Conservation (phyloP, 1,284 basidiomycete genomes). For the Inonotus obliquus region DNA sequence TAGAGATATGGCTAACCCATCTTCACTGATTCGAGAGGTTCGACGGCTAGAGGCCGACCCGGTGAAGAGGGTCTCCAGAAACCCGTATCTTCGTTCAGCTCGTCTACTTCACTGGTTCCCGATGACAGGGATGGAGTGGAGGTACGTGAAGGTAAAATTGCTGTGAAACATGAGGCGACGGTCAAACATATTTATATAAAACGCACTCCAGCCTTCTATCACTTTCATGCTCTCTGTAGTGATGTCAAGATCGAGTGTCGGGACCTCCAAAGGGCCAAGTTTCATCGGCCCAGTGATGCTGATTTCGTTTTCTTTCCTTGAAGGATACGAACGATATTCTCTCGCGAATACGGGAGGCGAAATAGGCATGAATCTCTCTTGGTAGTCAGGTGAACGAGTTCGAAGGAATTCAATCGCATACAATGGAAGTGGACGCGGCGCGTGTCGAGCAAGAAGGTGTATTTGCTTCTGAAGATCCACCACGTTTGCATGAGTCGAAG, state of each 20-base stretch:
- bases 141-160: conserved; percentile 15
- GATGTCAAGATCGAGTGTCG: conserved; percentile 38
- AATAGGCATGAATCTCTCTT: neutral
- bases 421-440: neutral
- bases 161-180: neutral
- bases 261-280: conserved; percentile 20
- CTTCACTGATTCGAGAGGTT: conserved; percentile 33
- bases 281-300: neutral
- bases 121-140: conserved; percentile 31
- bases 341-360: conserved; percentile 46
- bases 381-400: conserved; percentile 23
- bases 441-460: conserved; percentile 12
- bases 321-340: conserved; percentile 15
- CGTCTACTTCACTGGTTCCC: conserved; percentile 36
- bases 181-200: neutral
- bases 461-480: conserved; percentile 21
- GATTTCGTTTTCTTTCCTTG: neutral
- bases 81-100: conserved; percentile 26
- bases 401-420: conserved; percentile 28
- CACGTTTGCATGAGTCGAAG: conserved; percentile 23
- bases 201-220: conserved; percentile 56
- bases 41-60: conserved; percentile 28
- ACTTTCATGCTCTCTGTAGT: conserved; percentile 45
- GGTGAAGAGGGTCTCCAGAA: conserved; percentile 41
- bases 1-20: conserved; percentile 34